These are phyloP conservation scores for Coccinonectria pachysandricola DNA, from an alignment of 2,329 filamentous ascomycete species.

Conservation along the genomic window DNA sequence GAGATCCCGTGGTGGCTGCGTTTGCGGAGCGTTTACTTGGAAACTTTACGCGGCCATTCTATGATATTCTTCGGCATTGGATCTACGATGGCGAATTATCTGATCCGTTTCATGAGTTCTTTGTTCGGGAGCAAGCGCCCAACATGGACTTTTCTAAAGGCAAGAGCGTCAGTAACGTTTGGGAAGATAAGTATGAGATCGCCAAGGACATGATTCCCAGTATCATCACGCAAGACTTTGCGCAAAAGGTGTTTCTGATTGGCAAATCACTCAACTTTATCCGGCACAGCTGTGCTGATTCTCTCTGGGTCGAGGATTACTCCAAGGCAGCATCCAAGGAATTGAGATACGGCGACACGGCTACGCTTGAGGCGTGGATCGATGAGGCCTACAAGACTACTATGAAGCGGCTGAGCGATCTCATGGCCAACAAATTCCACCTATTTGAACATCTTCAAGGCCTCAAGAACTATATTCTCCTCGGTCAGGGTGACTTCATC, in stretches of 20 bases:
- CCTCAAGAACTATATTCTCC: conserved; percentile 85
- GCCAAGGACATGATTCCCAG: conserved; percentile 79
- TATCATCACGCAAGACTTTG: conserved; percentile 88
- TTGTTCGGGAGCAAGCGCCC: conserved; percentile 70
- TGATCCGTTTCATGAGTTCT: conserved; percentile 94
- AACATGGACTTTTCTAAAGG: conserved; percentile 38
- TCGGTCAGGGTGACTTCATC: conserved; percentile 96
- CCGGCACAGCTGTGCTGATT: conserved; percentile 86
- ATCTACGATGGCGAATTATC: conserved; percentile 96
- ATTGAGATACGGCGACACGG: conserved; percentile 84
- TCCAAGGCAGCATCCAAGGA: conserved; percentile 89
- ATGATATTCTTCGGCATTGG: conserved; percentile 92
- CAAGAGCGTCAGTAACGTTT: conserved; percentile 74
- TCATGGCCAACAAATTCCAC: conserved; percentile 94
- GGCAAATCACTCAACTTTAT: conserved; percentile 98
- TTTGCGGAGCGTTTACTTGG: conserved; percentile 84
- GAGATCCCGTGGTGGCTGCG: conserved; percentile 84
- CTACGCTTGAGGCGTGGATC: conserved; percentile 82
- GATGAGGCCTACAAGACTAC: conserved; percentile 97
- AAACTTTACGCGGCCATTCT: conserved; percentile 88
- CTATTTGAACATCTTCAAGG: conserved; percentile 86
- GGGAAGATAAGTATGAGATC: conserved; percentile 95
- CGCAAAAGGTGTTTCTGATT: conserved; percentile 92
- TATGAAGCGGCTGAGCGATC: conserved; percentile 84
- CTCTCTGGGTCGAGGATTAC: conserved; percentile 90